A percentile compares a stretch with the other conserved stretches of the same genome.
Evolutionary conservation across 1,284 basidiomycete genomes (phyloP).

Genomic region (Puccinia hordei): DNA sequence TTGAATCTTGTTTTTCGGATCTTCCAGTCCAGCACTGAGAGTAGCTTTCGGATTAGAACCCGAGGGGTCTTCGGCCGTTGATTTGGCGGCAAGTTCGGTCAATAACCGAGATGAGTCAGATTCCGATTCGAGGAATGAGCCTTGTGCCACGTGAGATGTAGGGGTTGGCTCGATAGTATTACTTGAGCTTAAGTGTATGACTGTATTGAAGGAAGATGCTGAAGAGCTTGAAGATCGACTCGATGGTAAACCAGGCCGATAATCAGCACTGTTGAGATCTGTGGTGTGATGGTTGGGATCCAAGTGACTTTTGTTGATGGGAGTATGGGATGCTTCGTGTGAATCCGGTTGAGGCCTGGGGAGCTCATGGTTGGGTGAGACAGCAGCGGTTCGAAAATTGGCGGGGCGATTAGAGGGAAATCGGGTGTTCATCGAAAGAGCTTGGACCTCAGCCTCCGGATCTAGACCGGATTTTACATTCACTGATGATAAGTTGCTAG

Average conservation of each 20-base stretch:
- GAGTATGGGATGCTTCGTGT: background rate
- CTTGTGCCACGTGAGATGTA: background rate
- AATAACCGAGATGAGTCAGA: constrained; percentile 19
- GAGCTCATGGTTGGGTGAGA: background rate
- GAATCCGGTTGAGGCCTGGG: background rate
- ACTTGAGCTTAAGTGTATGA: constrained; percentile 20
- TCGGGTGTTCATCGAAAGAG: background rate
- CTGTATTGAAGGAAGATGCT: constrained; percentile 19
- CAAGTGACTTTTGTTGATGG: background rate
- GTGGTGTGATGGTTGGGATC: background rate
- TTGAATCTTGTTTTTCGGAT: constrained; percentile 33
- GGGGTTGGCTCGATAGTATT: background rate
- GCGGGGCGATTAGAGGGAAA: background rate
- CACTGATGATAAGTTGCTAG: background rate
- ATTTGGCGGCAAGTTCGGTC: background rate
- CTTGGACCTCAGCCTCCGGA: background rate
- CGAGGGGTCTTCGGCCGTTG: background rate
- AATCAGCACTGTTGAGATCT: background rate
- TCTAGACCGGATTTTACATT: background rate
- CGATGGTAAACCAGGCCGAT: background rate
- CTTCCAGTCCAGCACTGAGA: background rate
- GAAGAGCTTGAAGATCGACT: constrained; percentile 16
- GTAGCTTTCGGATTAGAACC: background rate
- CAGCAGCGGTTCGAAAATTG: background rate
- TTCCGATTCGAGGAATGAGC: constrained; percentile 3